Evolutionary conservation across 306 rosid species (phyloP).

Genomic region (Cicer arietinum): DNA sequence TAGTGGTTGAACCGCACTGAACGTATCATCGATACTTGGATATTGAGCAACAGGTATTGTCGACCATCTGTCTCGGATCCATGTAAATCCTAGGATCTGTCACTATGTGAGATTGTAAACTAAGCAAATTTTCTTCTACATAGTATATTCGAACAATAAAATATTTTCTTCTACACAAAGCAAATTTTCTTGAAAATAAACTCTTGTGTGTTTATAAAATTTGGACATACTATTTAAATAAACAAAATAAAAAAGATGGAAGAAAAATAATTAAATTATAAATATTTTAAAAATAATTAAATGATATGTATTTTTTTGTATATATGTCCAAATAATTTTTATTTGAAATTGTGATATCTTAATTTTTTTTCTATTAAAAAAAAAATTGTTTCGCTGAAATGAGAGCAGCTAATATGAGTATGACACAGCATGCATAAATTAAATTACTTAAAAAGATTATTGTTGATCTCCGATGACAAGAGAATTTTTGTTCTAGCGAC

Average conservation of each 20-base stretch:
- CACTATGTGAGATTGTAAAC: slow-evolving; percentile 8
- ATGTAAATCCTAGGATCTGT: slow-evolving; percentile 51
- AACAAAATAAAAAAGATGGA: no score
- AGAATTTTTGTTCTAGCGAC: slow-evolving; percentile 34
- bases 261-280: no score
- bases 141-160: background rate
- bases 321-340: no score
- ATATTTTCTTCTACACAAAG: background rate
- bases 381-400: background rate
- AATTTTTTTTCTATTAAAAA: no score
- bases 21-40: background rate
- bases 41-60: slow-evolving; percentile 33
- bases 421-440: background rate
- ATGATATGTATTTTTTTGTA: no score
- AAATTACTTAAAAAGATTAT: slow-evolving; percentile 28
- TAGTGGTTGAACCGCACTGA: no score
- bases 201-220: no score
- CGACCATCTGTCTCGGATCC: slow-evolving; percentile 31
- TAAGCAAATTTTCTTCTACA: background rate
- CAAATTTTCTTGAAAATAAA: background rate
- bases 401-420: background rate
- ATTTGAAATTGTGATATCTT: no score
- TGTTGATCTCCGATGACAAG: slow-evolving; percentile 21
- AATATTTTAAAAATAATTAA: no score
- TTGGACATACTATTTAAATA: no score